A percentile compares a stretch with the other conserved stretches of the same genome.
phyloP scores from a whole-genome alignment of 1,284 basidiomycete genomes.

The Mixia osmundae region DNA sequence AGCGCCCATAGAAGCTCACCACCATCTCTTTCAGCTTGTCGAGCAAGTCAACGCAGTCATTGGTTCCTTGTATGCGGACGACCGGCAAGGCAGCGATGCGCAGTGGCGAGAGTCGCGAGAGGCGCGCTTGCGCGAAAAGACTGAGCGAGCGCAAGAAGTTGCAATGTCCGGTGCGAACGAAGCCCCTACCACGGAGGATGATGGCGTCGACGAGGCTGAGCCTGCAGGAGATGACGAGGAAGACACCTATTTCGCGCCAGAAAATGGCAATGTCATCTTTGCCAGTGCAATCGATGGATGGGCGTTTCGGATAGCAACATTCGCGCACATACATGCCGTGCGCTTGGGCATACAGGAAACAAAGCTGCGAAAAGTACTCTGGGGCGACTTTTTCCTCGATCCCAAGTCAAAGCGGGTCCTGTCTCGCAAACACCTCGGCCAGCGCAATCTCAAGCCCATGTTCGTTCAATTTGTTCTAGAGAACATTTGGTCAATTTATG shows the following conservation, averaged over 20 bases:
- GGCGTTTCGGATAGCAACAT: conserved; percentile 87
- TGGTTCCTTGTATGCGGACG: conserved; percentile 83
- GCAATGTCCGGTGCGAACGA: conserved; percentile 6
- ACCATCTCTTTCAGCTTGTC: conserved; percentile 74
- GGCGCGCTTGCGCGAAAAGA: conserved; percentile 46
- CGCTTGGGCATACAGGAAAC: conserved; percentile 80
- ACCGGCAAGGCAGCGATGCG: conserved; percentile 91
- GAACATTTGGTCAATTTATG: conserved; percentile 92
- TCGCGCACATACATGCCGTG: conserved; percentile 72
- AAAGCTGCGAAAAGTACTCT: conserved; percentile 66
- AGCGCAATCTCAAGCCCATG: conserved; percentile 69
- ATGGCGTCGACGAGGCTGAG: no score
- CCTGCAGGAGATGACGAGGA: no score
- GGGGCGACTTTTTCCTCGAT: conserved; percentile 96
- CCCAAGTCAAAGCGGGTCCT: conserved; percentile 88
- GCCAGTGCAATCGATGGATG: conserved; percentile 91
- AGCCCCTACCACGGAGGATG: conserved; percentile 28
- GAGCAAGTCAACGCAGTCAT: conserved; percentile 98
- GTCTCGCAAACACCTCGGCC: conserved; percentile 59
- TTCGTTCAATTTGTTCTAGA: conserved; percentile 97
- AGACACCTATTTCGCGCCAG: conserved; percentile 91
- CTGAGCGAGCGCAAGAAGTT: conserved; percentile 26
- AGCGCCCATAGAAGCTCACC: conserved; percentile 75
- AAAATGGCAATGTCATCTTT: conserved; percentile 89
- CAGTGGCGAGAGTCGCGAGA: conserved; percentile 84